Evolutionary conservation across 1,139 yeast species (phyloP).

Genomic region (Kurtzmaniella quercitrusa): DNA sequence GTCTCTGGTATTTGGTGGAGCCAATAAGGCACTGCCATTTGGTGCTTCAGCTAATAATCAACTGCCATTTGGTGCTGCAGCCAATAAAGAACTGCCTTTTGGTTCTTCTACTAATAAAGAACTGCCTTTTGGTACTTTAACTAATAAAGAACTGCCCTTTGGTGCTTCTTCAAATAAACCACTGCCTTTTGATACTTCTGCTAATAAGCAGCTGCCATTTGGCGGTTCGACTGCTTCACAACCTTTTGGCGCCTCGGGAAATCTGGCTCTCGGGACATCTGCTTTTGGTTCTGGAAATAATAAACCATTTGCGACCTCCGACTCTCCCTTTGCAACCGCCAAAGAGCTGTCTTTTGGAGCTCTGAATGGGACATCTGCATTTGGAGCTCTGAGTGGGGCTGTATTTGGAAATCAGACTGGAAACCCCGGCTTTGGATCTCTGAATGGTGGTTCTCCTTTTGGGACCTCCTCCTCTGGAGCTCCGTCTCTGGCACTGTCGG

Average conservation of each 20-base stretch:
- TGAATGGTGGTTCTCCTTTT: no score
- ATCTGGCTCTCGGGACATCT: neutral
- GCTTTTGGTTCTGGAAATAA: constrained; percentile 2
- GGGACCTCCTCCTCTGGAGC: constrained; percentile 4
- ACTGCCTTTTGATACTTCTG: constrained; percentile 8
- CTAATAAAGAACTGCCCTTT: constrained; percentile 8
- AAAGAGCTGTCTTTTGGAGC: neutral
- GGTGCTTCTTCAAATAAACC: constrained; percentile 7
- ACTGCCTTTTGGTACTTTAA: constrained; percentile 7
- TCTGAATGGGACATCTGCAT: neutral
- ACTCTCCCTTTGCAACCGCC: neutral
- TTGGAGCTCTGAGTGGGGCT: neutral
- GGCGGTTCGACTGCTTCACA: constrained; percentile 4
- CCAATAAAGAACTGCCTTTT: constrained; percentile 7
- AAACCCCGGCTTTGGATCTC: no score
- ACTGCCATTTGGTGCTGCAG: constrained; percentile 8
- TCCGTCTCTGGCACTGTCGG: constrained; percentile 1
- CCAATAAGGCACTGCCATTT: constrained; percentile 9
- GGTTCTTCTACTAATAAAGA: constrained; percentile 7
- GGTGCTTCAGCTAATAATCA: constrained; percentile 3
- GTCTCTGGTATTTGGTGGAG: constrained; percentile 14
- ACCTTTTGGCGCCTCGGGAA: constrained; percentile 1
- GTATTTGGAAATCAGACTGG: neutral
- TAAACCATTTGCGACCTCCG: neutral
- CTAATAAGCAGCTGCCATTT: constrained; percentile 6